phyloP scores from a whole-genome alignment of 2,329 filamentous ascomycete genomes.

The Pseudocercospora fijiensis region DNA sequence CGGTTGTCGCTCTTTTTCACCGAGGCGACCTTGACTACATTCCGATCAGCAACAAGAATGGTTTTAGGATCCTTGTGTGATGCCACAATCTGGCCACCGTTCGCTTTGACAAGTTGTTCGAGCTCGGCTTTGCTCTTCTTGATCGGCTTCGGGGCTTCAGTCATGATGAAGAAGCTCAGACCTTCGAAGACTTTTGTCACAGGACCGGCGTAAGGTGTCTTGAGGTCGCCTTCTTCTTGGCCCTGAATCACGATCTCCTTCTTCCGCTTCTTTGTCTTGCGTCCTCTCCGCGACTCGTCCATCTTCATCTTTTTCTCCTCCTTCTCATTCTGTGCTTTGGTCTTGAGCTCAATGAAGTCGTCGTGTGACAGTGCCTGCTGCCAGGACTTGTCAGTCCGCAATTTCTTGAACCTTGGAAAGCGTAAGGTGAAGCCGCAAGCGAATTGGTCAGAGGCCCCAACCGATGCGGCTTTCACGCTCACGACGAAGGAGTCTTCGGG shows the following conservation, averaged over 20 bases:
- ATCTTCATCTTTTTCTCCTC: slow-evolving; percentile 74
- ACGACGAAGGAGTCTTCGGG: slow-evolving; percentile 84
- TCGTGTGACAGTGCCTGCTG: slow-evolving; percentile 72
- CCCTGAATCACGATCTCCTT: slow-evolving; percentile 75
- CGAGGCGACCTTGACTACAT: slow-evolving; percentile 75
- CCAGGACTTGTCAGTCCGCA: slow-evolving; percentile 85
- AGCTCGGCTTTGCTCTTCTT: slow-evolving; percentile 78
- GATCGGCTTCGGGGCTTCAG: slow-evolving; percentile 66
- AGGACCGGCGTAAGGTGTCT: slow-evolving; percentile 56
- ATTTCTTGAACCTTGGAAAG: slow-evolving; percentile 82
- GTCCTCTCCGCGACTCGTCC: slow-evolving; percentile 61
- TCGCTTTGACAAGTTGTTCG: slow-evolving; percentile 75
- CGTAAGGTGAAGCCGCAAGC: slow-evolving; percentile 74
- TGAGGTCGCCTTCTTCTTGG: slow-evolving; percentile 52
- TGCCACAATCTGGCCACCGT: slow-evolving; percentile 79
- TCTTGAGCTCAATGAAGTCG: slow-evolving; percentile 72
- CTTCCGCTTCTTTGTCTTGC: slow-evolving; percentile 57
- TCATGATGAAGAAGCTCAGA: slow-evolving; percentile 76
- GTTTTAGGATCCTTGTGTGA: slow-evolving; percentile 64
- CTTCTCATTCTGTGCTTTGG: slow-evolving; percentile 66
- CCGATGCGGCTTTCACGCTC: slow-evolving; percentile 81
- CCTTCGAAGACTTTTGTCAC: slow-evolving; percentile 69
- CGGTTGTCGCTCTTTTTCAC: slow-evolving; percentile 69
- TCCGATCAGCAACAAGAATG: slow-evolving; percentile 77
- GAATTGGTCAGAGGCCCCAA: slow-evolving; percentile 74